Conservation (phyloP, 257 asterid species). For the Jacaranda mimosifolia region DNA sequence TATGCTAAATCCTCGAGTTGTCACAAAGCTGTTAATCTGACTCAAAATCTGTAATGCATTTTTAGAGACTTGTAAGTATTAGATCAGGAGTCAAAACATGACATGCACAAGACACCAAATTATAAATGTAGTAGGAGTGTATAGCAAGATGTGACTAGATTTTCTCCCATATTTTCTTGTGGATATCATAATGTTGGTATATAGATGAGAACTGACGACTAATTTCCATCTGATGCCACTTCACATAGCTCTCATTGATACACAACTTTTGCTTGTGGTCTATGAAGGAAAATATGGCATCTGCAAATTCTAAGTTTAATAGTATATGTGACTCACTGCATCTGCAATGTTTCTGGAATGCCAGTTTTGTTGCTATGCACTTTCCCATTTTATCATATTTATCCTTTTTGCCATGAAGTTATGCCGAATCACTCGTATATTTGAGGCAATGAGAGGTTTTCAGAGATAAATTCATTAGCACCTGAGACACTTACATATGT, state of each 20-base stretch:
- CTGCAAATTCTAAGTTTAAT: not conserved
- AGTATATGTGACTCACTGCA: not conserved
- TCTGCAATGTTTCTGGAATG: not conserved
- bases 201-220: too few species aligned
- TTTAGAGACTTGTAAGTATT: not conserved
- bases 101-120: not conserved
- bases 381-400: not conserved
- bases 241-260: not conserved
- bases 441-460: conserved; percentile 8
- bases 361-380: conserved; percentile 15
- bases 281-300: not conserved
- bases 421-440: conserved; percentile 5
- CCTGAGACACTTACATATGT: conserved; percentile 1
- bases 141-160: not conserved
- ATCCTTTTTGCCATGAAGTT: conserved; percentile 1
- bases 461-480: not conserved
- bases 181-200: too few species aligned
- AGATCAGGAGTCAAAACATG: not conserved
- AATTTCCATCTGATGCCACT: too few species aligned
- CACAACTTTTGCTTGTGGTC: not conserved
- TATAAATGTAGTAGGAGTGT: not conserved
- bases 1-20: conserved; percentile 23
- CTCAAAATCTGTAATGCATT: not conserved
- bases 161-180: too few species aligned
- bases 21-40: conserved; percentile 19